Evolutionary conservation across 441 rosid species (phyloP), one percentile per base, ranked within the genome.

Genomic region (Kokia cookei): DNA sequence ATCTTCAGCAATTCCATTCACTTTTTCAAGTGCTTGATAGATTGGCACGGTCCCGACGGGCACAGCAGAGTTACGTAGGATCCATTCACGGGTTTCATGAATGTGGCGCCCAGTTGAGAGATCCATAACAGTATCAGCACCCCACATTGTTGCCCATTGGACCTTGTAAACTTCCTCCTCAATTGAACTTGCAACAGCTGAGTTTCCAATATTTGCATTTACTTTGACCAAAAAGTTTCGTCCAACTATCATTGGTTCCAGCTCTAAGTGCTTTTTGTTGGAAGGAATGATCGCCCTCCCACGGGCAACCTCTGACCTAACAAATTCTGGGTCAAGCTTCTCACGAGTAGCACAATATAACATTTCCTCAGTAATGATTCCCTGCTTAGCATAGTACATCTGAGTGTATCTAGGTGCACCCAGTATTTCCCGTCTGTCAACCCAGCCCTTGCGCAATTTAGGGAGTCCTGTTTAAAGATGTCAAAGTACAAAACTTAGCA

Each of bases 71-170:
- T 96, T 96, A 27, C 98, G 86, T 15, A 96, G 75, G 75, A 96
- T 91, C 99, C 97, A 93, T 73, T 93, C 99, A 11, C 97, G 94
- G n/a, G 99, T 93, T 87, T 93, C 99, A 27, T 96, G 99, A 71
- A 96, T 96, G 84, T 96, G 98, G 76, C 93, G 94, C 19, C 98
- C 99, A 5, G 97, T 96, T 4, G 99, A 96, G 71, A 96, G 94
- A 80, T 96, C 99, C 99, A 96, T 96, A 73, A 93, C 91, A 13
- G 98, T 96, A 76, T 93, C 98, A 14, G 96, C 98, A 81, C 99
- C 97, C 97, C 99, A 93, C 97, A 91, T 92, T n/a, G 97, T 96
- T 55, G 99, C 99, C 98, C 98, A 96, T 22, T 91, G 98, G 77
- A 93, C 97, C 84, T 96, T 96, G 67, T 93, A 93, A 59, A 96